Evolutionary conservation across 495 filamentous ascomycete genomes (phyloP), one percentile per base, ranked within the genome.

Genomic region (Annulohypoxylon bovei): DNA sequence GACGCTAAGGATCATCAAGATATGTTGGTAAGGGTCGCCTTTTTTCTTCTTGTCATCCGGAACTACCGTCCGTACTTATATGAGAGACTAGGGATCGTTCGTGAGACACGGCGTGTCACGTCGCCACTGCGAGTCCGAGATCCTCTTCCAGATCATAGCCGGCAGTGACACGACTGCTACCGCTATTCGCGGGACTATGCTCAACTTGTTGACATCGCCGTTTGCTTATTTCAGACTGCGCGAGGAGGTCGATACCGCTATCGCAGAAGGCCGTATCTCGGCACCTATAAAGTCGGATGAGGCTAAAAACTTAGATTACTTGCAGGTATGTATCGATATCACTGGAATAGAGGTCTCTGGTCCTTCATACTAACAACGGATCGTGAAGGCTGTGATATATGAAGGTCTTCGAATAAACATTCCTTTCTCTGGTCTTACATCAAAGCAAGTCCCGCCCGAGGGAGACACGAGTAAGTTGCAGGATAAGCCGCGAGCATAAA

Each of bases 161-260:
- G 68, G 69, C 1, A 83, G 87, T 7, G 88, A 90, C 65, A 89
- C 88, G 9, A 89, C 87, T 0, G 86, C 85, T 0, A 88, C 87
- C 0, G 81, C 86, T 11, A 83, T 89, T 74, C 83, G 84, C 54
- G 83, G 82, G 1, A 76, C 88, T 63, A 80, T 90, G 63, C 71
- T 81, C 25, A 85, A 83, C 66, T 70, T 90, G 28, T 59, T 88
- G 6, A 69, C 76, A 3, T 73, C 82, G 44, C 76, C 80, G 3
- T 65, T 70, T 0, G 78, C 83, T 2, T 88, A 87, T 66, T 74
- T 80, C 11, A 83, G 79, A 35, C 82, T 91, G 59, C 82, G 87
- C 77, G 77, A 76, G 7, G 89, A 91, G 68, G 85, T 90, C 50
- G 82, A 86, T 72, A 59, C 68, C 33, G 59, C 57, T 30, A 20